A percentile compares a stretch with the other conserved stretches of the same genome.
Conservation (phyloP, 768 basidiomycete species). For the Lepiota venenata region DNA sequence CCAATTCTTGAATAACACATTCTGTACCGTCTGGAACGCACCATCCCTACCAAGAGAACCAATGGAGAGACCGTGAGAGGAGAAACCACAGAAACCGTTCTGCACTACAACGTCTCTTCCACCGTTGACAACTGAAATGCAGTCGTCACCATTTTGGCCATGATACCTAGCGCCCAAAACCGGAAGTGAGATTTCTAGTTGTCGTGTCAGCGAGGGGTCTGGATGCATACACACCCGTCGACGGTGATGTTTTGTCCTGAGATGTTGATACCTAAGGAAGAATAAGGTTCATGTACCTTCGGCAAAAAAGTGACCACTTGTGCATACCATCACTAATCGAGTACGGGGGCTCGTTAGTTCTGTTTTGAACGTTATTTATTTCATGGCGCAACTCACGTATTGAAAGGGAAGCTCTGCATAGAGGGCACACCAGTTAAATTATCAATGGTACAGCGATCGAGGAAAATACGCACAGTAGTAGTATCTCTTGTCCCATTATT, state of each 20-base stretch:
- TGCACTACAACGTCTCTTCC: conserved; percentile 40
- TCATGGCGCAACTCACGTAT: conserved; percentile 31
- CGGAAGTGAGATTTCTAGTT: neutral
- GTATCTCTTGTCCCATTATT: conserved; percentile 34
- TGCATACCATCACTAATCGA: conserved; percentile 10
- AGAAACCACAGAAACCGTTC: conserved; percentile 44
- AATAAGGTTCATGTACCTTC: neutral
- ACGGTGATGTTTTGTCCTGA: conserved; percentile 37
- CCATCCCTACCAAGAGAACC: conserved; percentile 42
- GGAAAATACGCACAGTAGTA: conserved; percentile 24
- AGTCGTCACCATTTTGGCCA: conserved; percentile 47
- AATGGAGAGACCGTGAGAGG: conserved; percentile 45
- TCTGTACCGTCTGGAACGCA: conserved; percentile 35
- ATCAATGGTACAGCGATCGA: neutral
- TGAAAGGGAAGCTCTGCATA: conserved; percentile 37
- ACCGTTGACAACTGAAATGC: conserved; percentile 44
- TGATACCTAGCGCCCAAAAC: conserved; percentile 29
- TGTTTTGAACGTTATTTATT: neutral
- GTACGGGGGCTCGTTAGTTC: neutral
- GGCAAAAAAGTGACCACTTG: neutral
- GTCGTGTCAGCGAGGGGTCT: neutral
- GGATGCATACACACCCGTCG: conserved; percentile 24
- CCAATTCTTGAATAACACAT: conserved; percentile 46
- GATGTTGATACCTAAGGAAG: conserved; percentile 28
- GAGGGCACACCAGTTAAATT: neutral